phyloP scores from a whole-genome alignment of 176 grass and related monocot species.

The Rhynchospora tenuis region DNA sequence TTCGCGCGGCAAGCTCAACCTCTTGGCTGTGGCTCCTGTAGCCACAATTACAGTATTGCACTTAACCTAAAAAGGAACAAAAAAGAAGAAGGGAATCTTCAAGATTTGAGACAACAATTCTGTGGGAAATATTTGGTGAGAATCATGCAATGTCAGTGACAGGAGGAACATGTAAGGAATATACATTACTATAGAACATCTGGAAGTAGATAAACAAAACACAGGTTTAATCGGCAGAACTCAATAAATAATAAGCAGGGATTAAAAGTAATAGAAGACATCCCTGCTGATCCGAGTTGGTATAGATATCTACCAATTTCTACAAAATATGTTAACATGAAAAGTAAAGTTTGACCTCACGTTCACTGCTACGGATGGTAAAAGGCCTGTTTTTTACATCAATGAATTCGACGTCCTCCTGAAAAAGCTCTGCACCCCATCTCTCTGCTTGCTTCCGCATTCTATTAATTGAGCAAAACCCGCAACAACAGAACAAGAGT shows the following conservation, averaged over 20 bases:
- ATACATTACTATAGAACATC: neutral
- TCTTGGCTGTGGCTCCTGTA: conserved; percentile 86
- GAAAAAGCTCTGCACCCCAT: conserved; percentile 88
- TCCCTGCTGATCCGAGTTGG: neutral
- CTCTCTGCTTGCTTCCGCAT: conserved; percentile 91
- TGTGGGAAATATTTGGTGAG: neutral
- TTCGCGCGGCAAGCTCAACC: conserved; percentile 70
- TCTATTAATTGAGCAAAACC: conserved; percentile 25
- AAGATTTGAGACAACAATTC: neutral
- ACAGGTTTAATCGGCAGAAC: neutral
- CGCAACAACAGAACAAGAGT: conserved; percentile 12
- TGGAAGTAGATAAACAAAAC: neutral
- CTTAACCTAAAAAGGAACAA: conserved; percentile 54
- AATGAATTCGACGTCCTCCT: conserved; percentile 95
- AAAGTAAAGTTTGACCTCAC: conserved; percentile 44
- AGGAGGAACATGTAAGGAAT: neutral
- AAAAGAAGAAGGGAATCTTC: neutral
- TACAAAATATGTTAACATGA: neutral
- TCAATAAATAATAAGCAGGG: conserved; percentile 2
- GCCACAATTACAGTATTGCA: conserved; percentile 84
- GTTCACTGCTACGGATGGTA: conserved; percentile 64
- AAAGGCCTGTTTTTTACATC: conserved; percentile 73
- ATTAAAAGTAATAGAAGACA: neutral
- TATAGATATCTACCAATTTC: neutral
- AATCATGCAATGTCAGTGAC: neutral